Evolutionary conservation across 148 eudicot genomes (phyloP).

Genomic region (Spergularia marina): DNA sequence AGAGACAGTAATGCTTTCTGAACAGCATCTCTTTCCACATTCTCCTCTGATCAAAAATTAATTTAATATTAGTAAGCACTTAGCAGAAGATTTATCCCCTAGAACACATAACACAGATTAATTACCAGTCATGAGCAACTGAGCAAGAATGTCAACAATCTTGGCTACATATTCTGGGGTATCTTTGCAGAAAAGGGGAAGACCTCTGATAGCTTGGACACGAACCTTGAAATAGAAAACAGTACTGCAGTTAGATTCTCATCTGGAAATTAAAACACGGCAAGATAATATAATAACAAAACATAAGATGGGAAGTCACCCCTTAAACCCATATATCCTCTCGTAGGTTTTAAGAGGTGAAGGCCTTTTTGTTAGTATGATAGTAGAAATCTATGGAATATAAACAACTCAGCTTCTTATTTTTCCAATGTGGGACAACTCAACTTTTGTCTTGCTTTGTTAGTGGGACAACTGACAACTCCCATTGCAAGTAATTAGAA

Average conservation of each 20-base stretch:
- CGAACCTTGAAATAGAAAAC: constrained; percentile 50
- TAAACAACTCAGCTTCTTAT: too few relatives aligned
- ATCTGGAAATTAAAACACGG: not conserved
- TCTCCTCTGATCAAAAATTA: constrained; percentile 59
- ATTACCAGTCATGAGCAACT: constrained; percentile 88
- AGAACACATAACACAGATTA: not conserved
- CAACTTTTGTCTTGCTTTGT: too few relatives aligned
- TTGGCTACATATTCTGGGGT: constrained; percentile 87
- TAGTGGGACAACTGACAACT: too few relatives aligned
- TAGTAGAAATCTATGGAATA: too few relatives aligned
- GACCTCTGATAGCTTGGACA: constrained; percentile 97
- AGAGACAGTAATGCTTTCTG: constrained; percentile 89
- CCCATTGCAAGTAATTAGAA: too few relatives aligned
- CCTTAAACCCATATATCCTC: too few relatives aligned
- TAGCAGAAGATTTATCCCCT: constrained; percentile 1
- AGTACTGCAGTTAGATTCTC: constrained; percentile 3
- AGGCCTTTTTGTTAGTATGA: too few relatives aligned
- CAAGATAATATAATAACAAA: not conserved
- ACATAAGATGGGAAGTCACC: not conserved
- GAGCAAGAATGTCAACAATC: constrained; percentile 89
- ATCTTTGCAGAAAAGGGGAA: constrained; percentile 97
- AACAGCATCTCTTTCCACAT: constrained; percentile 97
- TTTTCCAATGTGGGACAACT: too few relatives aligned
- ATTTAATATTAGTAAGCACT: constrained; percentile 7
- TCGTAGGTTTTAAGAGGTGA: too few relatives aligned